Percentiles rank a stretch among this genome's conserved stretches.
Evolutionary conservation across 2,329 filamentous ascomycete genomes (phyloP).

Genomic region (Herpotrichia juniperi): DNA sequence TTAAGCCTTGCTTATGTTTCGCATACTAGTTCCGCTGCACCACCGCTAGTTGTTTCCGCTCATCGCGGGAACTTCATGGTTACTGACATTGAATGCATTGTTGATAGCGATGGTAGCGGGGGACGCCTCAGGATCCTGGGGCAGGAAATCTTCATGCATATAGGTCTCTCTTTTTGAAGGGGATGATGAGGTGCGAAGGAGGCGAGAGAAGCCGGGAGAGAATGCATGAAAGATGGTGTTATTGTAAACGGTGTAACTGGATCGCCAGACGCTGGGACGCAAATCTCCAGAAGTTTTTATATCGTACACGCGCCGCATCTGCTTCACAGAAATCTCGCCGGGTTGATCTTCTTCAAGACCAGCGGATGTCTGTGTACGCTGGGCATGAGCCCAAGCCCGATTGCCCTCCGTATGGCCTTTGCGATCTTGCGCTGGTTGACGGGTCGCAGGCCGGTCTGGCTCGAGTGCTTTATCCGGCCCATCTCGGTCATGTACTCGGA

Average conservation of each 20-base stretch:
- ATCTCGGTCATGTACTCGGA: slow-evolving; percentile 85
- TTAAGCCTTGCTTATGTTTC: too few species aligned
- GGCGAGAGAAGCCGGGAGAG: too few species aligned
- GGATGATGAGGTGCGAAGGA: too few species aligned
- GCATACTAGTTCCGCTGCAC: too few species aligned
- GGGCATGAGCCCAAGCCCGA: slow-evolving; percentile 91
- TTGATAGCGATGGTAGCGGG: too few species aligned
- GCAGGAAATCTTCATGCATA: too few species aligned
- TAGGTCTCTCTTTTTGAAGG: too few species aligned
- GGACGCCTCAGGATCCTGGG: too few species aligned
- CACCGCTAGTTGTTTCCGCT: too few species aligned
- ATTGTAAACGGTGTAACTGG: background rate
- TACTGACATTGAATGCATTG: too few species aligned
- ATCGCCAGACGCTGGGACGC: background rate
- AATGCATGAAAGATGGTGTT: too few species aligned
- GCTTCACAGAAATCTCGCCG: slow-evolving; percentile 28
- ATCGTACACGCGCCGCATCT: background rate
- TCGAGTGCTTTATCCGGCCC: slow-evolving; percentile 82
- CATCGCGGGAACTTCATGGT: too few species aligned
- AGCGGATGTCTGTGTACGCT: slow-evolving; percentile 84
- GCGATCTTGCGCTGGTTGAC: slow-evolving; percentile 93
- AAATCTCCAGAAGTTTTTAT: background rate
- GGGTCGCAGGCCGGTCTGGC: slow-evolving; percentile 77
- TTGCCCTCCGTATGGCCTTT: slow-evolving; percentile 86
- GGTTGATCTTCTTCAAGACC: slow-evolving; percentile 36